Evolutionary conservation across 148 eudicot species (phyloP).

Genomic region (Amaranthus palmeri): DNA sequence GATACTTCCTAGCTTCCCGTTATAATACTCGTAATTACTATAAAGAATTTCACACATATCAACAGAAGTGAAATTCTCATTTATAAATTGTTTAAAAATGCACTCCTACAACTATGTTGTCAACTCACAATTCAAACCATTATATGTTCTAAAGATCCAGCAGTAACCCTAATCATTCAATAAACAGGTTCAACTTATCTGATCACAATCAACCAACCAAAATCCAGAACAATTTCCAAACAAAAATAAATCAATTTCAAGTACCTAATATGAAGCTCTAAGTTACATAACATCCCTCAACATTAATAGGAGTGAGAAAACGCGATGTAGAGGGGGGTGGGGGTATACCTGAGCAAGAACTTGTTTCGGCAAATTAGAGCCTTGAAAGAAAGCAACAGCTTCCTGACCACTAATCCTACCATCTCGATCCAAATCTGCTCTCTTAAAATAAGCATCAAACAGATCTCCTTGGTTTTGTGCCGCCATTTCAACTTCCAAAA

Average conservation of each 20-base stretch:
- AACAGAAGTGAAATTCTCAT: not conserved
- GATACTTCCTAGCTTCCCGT: not conserved
- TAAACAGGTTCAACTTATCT: not conserved
- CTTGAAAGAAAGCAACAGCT: conserved; percentile 83
- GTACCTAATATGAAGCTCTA: not conserved
- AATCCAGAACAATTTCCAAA: conserved; percentile 1
- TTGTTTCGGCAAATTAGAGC: conserved; percentile 63
- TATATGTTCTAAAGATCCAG: not conserved
- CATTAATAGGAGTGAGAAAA: not conserved
- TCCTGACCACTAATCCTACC: conserved; percentile 88
- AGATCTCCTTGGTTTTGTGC: conserved; percentile 57
- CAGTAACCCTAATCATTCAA: not conserved
- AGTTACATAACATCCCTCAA: not conserved
- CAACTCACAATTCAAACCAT: not conserved
- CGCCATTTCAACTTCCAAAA: conserved; percentile 46
- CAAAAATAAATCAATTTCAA: not conserved
- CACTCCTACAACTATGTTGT: not conserved
- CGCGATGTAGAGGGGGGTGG: not conserved
- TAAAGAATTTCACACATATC: not conserved
- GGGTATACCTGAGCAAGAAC: conserved; percentile 80
- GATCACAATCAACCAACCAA: not conserved
- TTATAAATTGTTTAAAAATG: not conserved
- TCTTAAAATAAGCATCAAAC: conserved; percentile 73
- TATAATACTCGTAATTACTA: not conserved
- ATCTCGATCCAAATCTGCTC: conserved; percentile 92